phyloP scores from a whole-genome alignment of 805 yeast genomes.

The Spencermartinsiella europaea region DNA sequence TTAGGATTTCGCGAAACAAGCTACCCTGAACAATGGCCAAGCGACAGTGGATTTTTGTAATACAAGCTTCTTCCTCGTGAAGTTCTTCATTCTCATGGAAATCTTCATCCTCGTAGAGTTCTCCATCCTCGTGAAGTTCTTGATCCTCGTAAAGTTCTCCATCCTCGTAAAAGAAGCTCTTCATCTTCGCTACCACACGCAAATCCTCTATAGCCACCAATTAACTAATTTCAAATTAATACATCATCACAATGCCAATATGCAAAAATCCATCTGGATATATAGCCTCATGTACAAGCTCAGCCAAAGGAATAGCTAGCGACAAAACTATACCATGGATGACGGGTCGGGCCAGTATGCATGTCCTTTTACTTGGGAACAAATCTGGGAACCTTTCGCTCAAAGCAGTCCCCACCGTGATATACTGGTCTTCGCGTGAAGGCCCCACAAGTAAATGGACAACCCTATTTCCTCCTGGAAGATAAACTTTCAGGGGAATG shows the following conservation, averaged over 20 bases:
- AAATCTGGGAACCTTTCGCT: conserved; percentile 40
- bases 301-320: conserved; percentile 39
- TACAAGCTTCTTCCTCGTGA: no score
- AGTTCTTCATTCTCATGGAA: no score
- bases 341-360: conserved; percentile 40
- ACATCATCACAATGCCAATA: conserved; percentile 39
- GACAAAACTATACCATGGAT: conserved; percentile 55
- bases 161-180: no score
- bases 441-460: conserved; percentile 33
- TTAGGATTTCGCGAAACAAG: no score
- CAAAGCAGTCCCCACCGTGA: conserved; percentile 40
- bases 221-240: no score
- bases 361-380: conserved; percentile 38
- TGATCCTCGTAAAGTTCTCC: no score
- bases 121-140: no score
- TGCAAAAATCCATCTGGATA: conserved; percentile 67
- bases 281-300: conserved; percentile 41
- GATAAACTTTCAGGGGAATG: conserved; percentile 32
- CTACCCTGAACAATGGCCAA: no score
- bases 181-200: no score
- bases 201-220: no score
- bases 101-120: no score
- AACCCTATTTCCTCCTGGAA: conserved; percentile 33
- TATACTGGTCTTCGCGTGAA: conserved; percentile 11
- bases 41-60: no score